Evolutionary conservation across 441 rosid genomes (phyloP).

Genomic region (Populus trichocarpa): DNA sequence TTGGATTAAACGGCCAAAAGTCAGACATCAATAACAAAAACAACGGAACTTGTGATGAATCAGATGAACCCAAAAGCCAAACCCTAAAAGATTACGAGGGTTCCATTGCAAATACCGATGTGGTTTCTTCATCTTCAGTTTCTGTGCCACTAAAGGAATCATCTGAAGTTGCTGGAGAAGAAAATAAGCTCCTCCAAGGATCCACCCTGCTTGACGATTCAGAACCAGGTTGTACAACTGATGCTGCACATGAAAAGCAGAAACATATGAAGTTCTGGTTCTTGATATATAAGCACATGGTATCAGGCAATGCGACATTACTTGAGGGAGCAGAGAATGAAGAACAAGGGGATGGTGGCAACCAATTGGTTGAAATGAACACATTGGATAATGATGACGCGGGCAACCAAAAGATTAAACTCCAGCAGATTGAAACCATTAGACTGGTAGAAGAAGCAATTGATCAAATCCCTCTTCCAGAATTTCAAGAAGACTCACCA

Average conservation of each 20-base stretch:
- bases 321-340: constrained; percentile 31
- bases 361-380: constrained; percentile 4
- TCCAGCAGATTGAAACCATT: constrained; percentile 60
- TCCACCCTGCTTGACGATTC: constrained; percentile 22
- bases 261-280: constrained; percentile 64
- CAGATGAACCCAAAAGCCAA: constrained; percentile 14
- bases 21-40: constrained; percentile 12
- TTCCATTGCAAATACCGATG: constrained; percentile 11
- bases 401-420: constrained; percentile 32
- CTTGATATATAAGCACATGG: constrained; percentile 80
- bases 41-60: constrained; percentile 16
- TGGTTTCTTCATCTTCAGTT: constrained; percentile 17
- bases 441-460: constrained; percentile 85
- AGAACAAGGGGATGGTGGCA: constrained; percentile 28
- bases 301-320: constrained; percentile 36
- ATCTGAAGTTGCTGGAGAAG: constrained; percentile 21
- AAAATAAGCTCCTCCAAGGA: constrained; percentile 20
- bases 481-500: constrained; percentile 34
- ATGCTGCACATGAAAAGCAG: constrained; percentile 39
- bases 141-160: constrained; percentile 9
- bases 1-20: constrained; percentile 14
- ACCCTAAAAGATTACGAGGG: not conserved
- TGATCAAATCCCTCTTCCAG: constrained; percentile 76
- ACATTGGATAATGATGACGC: constrained; percentile 16
- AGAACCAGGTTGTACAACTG: constrained; percentile 26